These are phyloP conservation scores for Fusarium sp. DNA, from an alignment of 2,329 filamentous ascomycete species.

Conservation along the genomic window DNA sequence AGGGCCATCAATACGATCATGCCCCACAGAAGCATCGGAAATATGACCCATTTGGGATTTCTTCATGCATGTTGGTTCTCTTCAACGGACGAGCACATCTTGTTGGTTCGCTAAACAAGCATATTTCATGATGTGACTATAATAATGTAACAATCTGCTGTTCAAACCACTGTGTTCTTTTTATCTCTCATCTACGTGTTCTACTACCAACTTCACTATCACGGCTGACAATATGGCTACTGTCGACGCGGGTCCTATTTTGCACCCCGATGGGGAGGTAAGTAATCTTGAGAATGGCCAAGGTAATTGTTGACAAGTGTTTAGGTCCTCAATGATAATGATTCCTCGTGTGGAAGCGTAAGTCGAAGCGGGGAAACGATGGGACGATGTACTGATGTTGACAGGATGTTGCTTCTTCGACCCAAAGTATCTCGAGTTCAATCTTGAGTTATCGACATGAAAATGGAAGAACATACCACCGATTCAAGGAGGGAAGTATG, in stretches of 20 bases:
- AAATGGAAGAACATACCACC: conserved; percentile 21
- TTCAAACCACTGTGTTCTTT: not conserved
- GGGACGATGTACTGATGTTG: not conserved
- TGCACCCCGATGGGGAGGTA: not conserved
- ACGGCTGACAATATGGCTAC: not conserved
- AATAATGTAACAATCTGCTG: not conserved
- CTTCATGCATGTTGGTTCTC: conserved; percentile 4
- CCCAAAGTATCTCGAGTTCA: conserved; percentile 8
- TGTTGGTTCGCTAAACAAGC: not conserved
- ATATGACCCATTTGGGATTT: not conserved
- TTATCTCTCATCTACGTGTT: not conserved
- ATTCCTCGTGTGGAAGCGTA: not conserved
- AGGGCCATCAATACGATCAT: not conserved
- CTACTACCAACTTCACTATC: not conserved
- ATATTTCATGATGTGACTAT: not conserved
- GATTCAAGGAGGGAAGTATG: conserved; percentile 29
- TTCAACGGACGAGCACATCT: not conserved
- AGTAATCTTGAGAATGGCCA: fast-evolving
- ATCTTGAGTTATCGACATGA: conserved; percentile 22
- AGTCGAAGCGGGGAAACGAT: fast-evolving
- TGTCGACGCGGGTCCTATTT: not conserved
- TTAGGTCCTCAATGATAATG: not conserved
- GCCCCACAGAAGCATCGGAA: not conserved
- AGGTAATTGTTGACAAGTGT: fast-evolving
- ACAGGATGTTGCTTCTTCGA: conserved; percentile 15